Percentiles rank a stretch among this genome's conserved stretches.
phyloP scores from a whole-genome alignment of 768 basidiomycete genomes.

The Phanerodontia chrysosporium region DNA sequence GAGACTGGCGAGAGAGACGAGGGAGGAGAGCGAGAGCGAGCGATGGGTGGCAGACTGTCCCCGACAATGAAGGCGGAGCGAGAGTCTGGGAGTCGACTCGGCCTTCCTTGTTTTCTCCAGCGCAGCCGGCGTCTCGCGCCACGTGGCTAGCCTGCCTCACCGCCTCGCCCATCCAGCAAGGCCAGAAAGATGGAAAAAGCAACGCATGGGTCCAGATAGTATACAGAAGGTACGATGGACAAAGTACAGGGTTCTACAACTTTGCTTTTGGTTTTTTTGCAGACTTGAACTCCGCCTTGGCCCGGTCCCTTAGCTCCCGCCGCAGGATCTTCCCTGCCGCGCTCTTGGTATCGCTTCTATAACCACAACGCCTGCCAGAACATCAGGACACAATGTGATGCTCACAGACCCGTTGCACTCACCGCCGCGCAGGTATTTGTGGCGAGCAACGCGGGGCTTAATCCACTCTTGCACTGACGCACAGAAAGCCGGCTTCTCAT shows the following conservation, averaged over 20 bases:
- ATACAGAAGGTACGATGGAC: background rate
- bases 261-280: constrained; percentile 1
- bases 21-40: background rate
- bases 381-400: constrained; percentile 1
- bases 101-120: background rate
- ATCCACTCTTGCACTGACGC: constrained; percentile 63
- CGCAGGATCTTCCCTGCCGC: constrained; percentile 87
- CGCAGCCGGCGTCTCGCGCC: background rate
- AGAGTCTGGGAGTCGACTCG: background rate
- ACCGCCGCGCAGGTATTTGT: constrained; percentile 79
- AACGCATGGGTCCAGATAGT: too few relatives aligned
- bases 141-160: too few relatives aligned
- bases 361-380: constrained; percentile 40
- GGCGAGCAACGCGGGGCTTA: constrained; percentile 58
- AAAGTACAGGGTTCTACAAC: background rate
- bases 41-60: constrained; percentile 4
- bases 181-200: background rate
- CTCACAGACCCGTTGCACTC: too few relatives aligned
- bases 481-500: constrained; percentile 41
- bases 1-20: background rate
- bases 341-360: constrained; percentile 71
- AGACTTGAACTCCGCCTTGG: constrained; percentile 43
- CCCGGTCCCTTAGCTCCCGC: constrained; percentile 66
- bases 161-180: background rate
- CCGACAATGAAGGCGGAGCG: constrained; percentile 7